phyloP scores from a whole-genome alignment of 371 early-diverging fungal genomes.

The Apophysomyces elegans region DNA sequence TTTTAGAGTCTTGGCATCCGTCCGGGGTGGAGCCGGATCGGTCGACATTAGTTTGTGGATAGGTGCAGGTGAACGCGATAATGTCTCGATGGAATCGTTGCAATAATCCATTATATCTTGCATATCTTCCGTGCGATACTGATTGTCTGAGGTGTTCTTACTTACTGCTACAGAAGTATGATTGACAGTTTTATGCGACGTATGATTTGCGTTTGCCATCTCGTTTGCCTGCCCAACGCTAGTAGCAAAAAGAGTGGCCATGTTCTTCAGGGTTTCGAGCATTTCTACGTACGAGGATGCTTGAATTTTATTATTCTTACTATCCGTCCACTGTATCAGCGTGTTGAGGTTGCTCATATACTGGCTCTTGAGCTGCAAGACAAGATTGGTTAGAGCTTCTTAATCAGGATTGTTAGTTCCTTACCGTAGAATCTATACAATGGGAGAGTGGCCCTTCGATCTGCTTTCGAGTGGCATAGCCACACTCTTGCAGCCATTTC shows the following conservation, averaged over 20 bases:
- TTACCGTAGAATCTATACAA: neutral
- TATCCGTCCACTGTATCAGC: neutral
- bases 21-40: neutral
- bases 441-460: neutral
- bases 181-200: too few relatives aligned
- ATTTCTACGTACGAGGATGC: neutral
- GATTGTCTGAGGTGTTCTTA: too few relatives aligned
- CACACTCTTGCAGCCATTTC: neutral
- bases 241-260: neutral
- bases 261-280: neutral
- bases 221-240: too few relatives aligned
- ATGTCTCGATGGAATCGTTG: too few relatives aligned
- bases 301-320: neutral
- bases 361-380: neutral
- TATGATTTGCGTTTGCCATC: too few relatives aligned
- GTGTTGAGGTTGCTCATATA: neutral
- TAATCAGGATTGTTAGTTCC: neutral
- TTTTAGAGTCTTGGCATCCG: neutral
- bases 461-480: neutral
- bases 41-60: neutral
- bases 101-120: too few relatives aligned
- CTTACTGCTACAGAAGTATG: too few relatives aligned
- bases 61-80: neutral
- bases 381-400: neutral
- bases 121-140: too few relatives aligned